Percentiles rank a stretch among this genome's conserved stretches.
phyloP scores from a whole-genome alignment of 2,329 filamentous ascomycete species.

The Fusarium nelsonii region DNA sequence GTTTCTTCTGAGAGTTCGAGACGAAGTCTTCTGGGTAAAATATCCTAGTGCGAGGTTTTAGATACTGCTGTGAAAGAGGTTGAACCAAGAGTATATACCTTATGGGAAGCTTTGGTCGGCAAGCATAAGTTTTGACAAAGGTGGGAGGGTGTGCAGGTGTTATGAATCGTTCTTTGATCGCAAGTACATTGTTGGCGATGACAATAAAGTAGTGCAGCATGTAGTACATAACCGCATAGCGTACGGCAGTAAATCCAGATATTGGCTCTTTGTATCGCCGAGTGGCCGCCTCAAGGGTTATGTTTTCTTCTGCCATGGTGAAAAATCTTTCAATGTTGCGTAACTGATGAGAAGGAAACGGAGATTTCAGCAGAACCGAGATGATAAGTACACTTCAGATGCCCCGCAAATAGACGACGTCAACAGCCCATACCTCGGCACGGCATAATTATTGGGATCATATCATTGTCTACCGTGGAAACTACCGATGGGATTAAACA shows the following conservation, averaged over 20 bases:
- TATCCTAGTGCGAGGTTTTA: not conserved
- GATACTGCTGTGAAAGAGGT: too few relatives aligned
- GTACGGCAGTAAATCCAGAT: not conserved
- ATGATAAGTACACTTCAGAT: not conserved
- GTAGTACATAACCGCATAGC: not conserved
- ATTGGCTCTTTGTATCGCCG: conserved; percentile 2
- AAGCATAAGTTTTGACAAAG: conserved; percentile 13
- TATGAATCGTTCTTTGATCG: not conserved
- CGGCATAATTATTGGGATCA: not conserved
- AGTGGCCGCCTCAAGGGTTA: not conserved
- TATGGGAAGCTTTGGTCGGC: conserved; percentile 13
- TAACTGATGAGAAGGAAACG: not conserved
- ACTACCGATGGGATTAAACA: too few relatives aligned
- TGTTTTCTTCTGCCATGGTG: not conserved
- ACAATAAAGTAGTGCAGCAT: not conserved
- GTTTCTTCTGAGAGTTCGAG: not conserved
- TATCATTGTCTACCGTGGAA: not conserved
- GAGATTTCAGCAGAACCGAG: not conserved
- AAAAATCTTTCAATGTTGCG: not conserved
- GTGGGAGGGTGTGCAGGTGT: conserved; percentile 2
- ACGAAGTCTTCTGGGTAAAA: conserved; percentile 10
- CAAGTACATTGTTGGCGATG: not conserved
- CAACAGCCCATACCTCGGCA: not conserved
- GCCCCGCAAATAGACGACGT: conserved; percentile 13
- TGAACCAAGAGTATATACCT: not conserved